A percentile compares a stretch with the other conserved stretches of the same genome.
Evolutionary conservation across 345 rosid genomes (phyloP).

Genomic region (Xanthoceras sorbifolium): DNA sequence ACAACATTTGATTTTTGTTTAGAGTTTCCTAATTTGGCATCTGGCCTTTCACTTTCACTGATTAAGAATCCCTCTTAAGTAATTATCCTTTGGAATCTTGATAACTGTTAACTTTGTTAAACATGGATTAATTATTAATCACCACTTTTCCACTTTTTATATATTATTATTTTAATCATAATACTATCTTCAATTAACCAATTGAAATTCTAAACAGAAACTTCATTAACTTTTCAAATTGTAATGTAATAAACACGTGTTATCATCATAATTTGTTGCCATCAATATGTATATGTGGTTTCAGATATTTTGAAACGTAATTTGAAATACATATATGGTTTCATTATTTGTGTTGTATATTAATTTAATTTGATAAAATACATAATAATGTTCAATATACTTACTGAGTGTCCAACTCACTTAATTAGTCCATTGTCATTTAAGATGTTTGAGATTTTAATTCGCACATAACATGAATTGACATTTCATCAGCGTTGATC

Average conservation of each 20-base stretch:
- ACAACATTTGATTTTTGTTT: neutral
- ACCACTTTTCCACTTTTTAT: neutral
- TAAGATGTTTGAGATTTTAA: too few species aligned
- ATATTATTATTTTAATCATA: constrained; percentile 13
- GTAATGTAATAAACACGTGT: neutral
- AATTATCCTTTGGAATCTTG: constrained; percentile 18
- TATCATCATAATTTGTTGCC: too few species aligned
- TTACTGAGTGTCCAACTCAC: too few species aligned
- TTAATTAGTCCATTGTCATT: too few species aligned
- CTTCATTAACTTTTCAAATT: neutral
- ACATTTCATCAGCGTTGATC: too few species aligned
- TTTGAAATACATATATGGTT: too few species aligned
- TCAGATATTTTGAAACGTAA: too few species aligned
- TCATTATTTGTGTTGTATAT: too few species aligned
- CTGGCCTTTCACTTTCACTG: neutral
- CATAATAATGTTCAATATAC: too few species aligned
- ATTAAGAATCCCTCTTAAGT: constrained; percentile 23
- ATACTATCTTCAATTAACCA: neutral
- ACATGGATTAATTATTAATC: constrained; percentile 7
- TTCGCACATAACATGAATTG: too few species aligned
- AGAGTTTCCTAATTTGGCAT: constrained; percentile 41
- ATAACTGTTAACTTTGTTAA: constrained; percentile 13
- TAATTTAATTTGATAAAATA: too few species aligned
- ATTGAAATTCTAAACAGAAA: neutral
- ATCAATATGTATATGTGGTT: too few species aligned